Conservation (phyloP, 345 rosid species). For the Mallotus nudiflorus region DNA sequence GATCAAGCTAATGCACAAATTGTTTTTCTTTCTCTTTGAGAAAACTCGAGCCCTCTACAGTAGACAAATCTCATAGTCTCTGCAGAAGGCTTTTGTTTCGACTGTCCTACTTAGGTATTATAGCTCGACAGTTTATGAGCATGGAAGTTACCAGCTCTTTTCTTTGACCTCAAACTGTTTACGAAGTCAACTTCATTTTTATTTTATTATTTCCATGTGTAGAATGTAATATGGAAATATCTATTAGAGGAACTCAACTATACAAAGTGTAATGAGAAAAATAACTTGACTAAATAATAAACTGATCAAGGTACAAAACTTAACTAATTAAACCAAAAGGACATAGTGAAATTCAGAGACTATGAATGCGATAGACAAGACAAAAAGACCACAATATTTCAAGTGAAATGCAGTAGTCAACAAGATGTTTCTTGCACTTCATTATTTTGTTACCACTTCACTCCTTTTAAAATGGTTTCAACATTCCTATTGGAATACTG, state of each 20-base stretch:
- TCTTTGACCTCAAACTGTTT: no score
- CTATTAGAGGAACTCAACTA: background rate
- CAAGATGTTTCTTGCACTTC: background rate
- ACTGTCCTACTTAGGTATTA: no score
- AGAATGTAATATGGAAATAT: background rate
- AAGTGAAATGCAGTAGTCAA: background rate
- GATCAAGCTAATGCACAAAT: no score
- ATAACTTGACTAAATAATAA: background rate
- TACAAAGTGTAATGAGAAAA: background rate
- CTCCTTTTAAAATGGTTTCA: background rate
- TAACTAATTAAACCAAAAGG: background rate
- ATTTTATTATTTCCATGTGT: background rate
- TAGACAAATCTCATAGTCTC: no score
- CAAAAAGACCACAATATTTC: background rate
- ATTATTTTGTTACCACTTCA: background rate
- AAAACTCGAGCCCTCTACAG: no score
- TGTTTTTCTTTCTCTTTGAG: no score
- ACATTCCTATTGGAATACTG: background rate
- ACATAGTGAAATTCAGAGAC: background rate
- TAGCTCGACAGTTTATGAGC: no score
- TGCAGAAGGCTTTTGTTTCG: no score
- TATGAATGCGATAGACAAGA: background rate
- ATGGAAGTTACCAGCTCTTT: no score
- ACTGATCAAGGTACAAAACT: background rate
- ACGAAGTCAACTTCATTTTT: no score